A percentile compares a stretch with the other conserved stretches of the same genome.
These are phyloP conservation scores for Ceratobasidium sp. DNA, from an alignment of 1,284 basidiomycete species.

Conservation along the genomic window DNA sequence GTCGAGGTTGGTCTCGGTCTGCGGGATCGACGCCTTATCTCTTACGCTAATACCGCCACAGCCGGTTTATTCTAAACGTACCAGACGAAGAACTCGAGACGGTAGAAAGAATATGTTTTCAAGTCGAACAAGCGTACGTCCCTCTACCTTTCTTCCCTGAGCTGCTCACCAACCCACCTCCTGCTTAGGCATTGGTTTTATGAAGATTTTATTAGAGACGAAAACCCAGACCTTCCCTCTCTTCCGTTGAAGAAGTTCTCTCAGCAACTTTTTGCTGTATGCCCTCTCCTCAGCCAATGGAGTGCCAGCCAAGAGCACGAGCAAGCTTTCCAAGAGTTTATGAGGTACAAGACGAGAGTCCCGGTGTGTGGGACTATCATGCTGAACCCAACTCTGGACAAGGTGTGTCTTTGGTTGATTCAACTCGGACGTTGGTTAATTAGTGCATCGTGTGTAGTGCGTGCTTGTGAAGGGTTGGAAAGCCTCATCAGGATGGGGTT, in stretches of 20 bases:
- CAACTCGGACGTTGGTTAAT: neutral
- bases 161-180: constrained; percentile 32
- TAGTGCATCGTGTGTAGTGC: constrained; percentile 59
- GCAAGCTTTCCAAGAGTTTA: constrained; percentile 80
- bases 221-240: constrained; percentile 87
- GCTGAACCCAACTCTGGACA: constrained; percentile 90
- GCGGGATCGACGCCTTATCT: constrained; percentile 33
- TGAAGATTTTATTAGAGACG: constrained; percentile 95
- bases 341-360: constrained; percentile 96
- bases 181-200: constrained; percentile 94
- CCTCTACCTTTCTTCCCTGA: constrained; percentile 41
- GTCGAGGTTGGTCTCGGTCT: constrained; percentile 66
- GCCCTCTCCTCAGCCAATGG: constrained; percentile 81
- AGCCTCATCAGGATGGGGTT: constrained; percentile 94
- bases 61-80: constrained; percentile 96
- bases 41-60: constrained; percentile 48
- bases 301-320: constrained; percentile 71
- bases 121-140: constrained; percentile 97
- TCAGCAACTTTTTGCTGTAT: constrained; percentile 86
- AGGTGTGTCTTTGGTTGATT: constrained; percentile 62
- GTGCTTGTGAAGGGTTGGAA: constrained; percentile 98
- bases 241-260: constrained; percentile 92
- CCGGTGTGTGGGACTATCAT: constrained; percentile 99
- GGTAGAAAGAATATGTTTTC: constrained; percentile 95
- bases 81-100: constrained; percentile 92